Conservation (phyloP, 352 stramenopile species). For the Phytophthora brassicae region DNA sequence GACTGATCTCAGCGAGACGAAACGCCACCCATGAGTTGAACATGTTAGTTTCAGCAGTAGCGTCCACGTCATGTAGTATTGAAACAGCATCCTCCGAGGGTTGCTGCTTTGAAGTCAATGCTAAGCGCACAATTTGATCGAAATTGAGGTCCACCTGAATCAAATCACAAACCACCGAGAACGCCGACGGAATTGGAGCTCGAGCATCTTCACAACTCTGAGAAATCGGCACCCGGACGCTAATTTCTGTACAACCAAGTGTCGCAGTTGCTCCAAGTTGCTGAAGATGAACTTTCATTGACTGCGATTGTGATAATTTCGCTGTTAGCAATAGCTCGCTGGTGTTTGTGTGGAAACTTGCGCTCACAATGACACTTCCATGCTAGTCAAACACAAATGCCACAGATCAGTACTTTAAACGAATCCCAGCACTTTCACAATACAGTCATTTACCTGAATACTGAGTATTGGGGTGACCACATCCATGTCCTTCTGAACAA, state of each 20-base stretch:
- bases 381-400: slow-evolving; percentile 22
- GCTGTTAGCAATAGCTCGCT: slow-evolving; percentile 24
- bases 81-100: neutral
- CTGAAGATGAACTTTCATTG: slow-evolving; percentile 12
- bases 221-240: slow-evolving; percentile 28
- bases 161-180: slow-evolving; percentile 19
- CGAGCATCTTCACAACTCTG: slow-evolving; percentile 10
- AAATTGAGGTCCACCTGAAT: slow-evolving; percentile 26
- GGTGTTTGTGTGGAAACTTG: slow-evolving; percentile 22
- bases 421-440: neutral
- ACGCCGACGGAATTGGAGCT: slow-evolving; percentile 24
- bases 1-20: slow-evolving; percentile 19
- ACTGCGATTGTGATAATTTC: slow-evolving; percentile 17
- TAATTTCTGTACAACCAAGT: slow-evolving; percentile 33
- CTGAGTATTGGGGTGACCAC: slow-evolving; percentile 8
- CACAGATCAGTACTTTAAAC: neutral
- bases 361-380: slow-evolving; percentile 29
- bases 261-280: slow-evolving; percentile 5
- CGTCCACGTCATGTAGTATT: neutral
- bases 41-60: neutral
- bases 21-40: slow-evolving; percentile 6
- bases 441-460: slow-evolving; percentile 25
- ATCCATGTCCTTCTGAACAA: slow-evolving; percentile 25
- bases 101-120: slow-evolving; percentile 7
- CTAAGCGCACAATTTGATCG: slow-evolving; percentile 12